phyloP scores from a whole-genome alignment of 2,329 filamentous ascomycete genomes.

The Aspergillus aculeatus region DNA sequence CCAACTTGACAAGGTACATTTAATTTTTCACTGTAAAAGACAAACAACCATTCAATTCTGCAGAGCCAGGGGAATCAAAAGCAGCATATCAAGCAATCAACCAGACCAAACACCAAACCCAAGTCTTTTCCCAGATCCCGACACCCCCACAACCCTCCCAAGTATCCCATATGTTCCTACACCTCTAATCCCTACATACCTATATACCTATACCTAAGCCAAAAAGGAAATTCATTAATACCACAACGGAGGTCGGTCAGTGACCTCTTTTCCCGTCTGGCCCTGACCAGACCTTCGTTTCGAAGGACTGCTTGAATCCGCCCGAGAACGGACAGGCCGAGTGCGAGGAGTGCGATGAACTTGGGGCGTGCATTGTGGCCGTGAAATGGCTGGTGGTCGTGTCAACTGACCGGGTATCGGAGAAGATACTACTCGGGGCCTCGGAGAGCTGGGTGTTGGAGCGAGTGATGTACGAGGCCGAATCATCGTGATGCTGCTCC shows the following conservation, averaged over 20 bases:
- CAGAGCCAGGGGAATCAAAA: background rate
- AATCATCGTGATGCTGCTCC: background rate
- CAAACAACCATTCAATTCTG: background rate
- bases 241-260: background rate
- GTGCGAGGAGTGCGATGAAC: slow-evolving; percentile 19
- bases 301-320: slow-evolving; percentile 19
- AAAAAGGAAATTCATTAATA: background rate
- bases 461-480: background rate
- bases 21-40: too few species aligned
- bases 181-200: background rate
- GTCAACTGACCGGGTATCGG: background rate
- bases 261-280: background rate
- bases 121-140: background rate
- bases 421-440: background rate
- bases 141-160: background rate
- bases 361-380: slow-evolving; percentile 25
- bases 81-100: background rate
- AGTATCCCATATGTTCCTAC: background rate
- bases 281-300: slow-evolving; percentile 34
- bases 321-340: slow-evolving; percentile 34
- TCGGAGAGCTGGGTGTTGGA: background rate
- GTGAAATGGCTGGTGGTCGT: background rate
- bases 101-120: background rate
- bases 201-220: background rate
- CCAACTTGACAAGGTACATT: too few species aligned